phyloP scores from a whole-genome alignment of 257 asterid species.

The Solanum ossicruentum region DNA sequence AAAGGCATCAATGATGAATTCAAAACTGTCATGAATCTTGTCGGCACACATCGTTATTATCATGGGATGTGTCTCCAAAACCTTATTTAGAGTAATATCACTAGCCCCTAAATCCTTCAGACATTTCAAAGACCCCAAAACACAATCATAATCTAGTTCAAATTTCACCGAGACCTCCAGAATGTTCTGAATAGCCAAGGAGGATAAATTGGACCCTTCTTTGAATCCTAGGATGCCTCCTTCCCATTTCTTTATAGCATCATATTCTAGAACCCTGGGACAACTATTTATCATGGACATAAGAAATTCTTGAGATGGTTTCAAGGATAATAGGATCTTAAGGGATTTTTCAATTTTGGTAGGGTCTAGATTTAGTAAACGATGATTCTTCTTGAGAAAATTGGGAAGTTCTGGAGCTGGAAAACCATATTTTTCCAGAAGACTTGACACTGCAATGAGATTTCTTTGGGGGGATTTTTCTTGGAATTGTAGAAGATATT shows the following conservation, averaged over 20 bases:
- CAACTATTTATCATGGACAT: conserved; percentile 38
- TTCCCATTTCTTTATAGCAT: conserved; percentile 49
- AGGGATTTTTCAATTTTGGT: conserved; percentile 37
- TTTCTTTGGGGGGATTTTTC: conserved; percentile 2
- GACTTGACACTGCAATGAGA: conserved; percentile 25
- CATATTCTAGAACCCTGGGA: conserved; percentile 41
- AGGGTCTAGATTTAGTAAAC: conserved; percentile 28
- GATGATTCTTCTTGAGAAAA: conserved; percentile 34
- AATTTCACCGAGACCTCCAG: conserved; percentile 34
- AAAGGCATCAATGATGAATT: conserved; percentile 30
- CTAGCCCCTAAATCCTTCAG: conserved; percentile 42
- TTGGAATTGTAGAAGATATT: conserved; percentile 1
- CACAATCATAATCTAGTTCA: conserved; percentile 34
- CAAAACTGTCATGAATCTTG: conserved; percentile 17
- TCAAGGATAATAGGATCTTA: conserved; percentile 32
- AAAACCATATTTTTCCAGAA: conserved; percentile 57
- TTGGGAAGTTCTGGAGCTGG: conserved; percentile 22
- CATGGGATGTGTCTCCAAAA: conserved; percentile 53
- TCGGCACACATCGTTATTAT: conserved; percentile 30
- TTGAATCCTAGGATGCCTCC: conserved; percentile 11
- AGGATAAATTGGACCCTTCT: conserved; percentile 15
- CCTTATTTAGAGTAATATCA: conserved; percentile 25
- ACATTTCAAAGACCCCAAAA: conserved; percentile 20
- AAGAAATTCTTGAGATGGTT: conserved; percentile 41
- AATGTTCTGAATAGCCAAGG: conserved; percentile 22